These are phyloP conservation scores for Raffaelea deltoideospora DNA, from an alignment of 2,329 filamentous ascomycete genomes.

Conservation along the genomic window DNA sequence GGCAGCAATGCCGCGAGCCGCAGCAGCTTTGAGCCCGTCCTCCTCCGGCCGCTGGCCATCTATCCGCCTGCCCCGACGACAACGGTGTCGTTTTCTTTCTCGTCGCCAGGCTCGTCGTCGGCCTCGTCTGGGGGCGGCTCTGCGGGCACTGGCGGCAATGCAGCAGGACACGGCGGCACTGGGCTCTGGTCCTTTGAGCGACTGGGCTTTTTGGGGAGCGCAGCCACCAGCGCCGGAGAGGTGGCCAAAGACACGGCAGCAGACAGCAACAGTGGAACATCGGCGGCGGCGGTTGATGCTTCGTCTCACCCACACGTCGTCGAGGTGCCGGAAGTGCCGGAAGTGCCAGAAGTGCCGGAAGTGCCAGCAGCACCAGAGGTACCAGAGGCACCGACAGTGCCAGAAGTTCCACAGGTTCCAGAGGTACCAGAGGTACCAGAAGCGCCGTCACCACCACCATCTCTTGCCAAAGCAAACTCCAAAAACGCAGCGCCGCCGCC, in stretches of 20 bases:
- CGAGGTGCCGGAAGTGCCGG: too few species aligned
- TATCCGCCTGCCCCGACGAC: slow-evolving; percentile 29
- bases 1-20: slow-evolving; percentile 5
- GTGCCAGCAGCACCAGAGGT: too few species aligned
- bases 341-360: too few species aligned
- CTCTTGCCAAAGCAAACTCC: too few species aligned
- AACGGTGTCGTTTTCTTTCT: background rate
- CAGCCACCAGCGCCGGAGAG: background rate
- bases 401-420: too few species aligned
- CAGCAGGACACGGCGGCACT: slow-evolving; percentile 1
- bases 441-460: too few species aligned
- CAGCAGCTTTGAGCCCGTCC: slow-evolving; percentile 20
- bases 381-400: too few species aligned
- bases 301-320: too few species aligned
- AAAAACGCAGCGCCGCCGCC: background rate
- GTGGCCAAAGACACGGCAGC: too few species aligned
- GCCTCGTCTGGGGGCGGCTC: too few species aligned
- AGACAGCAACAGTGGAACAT: background rate
- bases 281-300: background rate
- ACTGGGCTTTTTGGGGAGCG: slow-evolving; percentile 15
- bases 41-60: slow-evolving; percentile 39
- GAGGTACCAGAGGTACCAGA: too few species aligned
- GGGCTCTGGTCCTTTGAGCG: slow-evolving; percentile 45
- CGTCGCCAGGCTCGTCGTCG: too few species aligned
- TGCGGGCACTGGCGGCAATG: background rate